These are phyloP conservation scores for Cryptococcus neoformans DNA, from an alignment of 1,284 basidiomycete genomes.

Conservation along the genomic window DNA sequence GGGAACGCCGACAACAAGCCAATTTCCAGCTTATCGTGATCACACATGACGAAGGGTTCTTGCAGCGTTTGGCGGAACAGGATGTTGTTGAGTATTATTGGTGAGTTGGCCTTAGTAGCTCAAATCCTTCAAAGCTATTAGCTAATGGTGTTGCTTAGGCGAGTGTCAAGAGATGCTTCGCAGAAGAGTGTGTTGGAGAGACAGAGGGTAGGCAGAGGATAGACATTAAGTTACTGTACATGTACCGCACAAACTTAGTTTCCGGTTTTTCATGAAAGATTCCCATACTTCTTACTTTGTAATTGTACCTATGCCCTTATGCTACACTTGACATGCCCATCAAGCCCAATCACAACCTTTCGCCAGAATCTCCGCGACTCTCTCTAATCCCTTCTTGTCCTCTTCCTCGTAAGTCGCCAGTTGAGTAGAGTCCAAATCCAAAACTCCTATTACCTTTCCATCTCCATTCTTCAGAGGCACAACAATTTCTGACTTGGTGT, in stretches of 20 bases:
- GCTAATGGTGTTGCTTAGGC: constrained; percentile 27
- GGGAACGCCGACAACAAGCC: constrained; percentile 78
- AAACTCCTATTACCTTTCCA: constrained; percentile 61
- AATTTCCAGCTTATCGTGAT: constrained; percentile 99
- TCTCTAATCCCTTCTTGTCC: constrained; percentile 68
- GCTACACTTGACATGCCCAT: not conserved
- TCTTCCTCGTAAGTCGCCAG: constrained; percentile 68
- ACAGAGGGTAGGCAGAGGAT: constrained; percentile 30
- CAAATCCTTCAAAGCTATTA: not conserved
- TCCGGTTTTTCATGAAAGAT: not conserved
- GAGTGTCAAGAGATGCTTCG: constrained; percentile 46
- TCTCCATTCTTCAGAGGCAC: constrained; percentile 57
- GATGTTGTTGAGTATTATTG: constrained; percentile 92
- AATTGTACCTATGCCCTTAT: not conserved
- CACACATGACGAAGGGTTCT: constrained; percentile 77
- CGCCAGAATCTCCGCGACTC: constrained; percentile 61
- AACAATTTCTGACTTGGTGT: constrained; percentile 82
- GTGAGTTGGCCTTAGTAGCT: constrained; percentile 51
- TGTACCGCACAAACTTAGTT: not conserved
- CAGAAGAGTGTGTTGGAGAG: constrained; percentile 51
- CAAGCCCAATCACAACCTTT: constrained; percentile 29
- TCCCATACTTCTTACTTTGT: too few species aligned
- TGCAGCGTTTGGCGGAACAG: constrained; percentile 64
- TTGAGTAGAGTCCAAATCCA: constrained; percentile 79
- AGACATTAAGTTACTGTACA: not conserved